Base-by-base conservation (phyloP, 2,329 filamentous ascomycete species). In the Coleophoma eucalyptorum region DNA sequence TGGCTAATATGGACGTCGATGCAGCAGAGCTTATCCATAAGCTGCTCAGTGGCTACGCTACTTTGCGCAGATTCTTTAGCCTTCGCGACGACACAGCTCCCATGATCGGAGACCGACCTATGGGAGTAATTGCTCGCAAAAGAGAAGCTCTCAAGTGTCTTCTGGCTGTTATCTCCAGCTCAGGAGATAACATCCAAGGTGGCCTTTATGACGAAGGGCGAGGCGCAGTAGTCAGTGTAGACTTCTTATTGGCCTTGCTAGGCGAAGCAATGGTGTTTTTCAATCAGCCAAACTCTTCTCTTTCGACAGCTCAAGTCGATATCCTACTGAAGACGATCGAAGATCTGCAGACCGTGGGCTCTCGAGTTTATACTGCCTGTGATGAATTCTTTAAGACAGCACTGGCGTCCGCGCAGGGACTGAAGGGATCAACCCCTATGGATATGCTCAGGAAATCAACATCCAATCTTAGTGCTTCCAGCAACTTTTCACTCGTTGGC, bases 21-120 rank as follows among this genome's bases (percentile, higher is more conserved):
- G 92, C 90, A 7, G 93, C 92, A 8, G 80, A 89, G 59, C 80
- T 96, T 11, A 77, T 97, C 3, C 89, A 92, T 43, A 88, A 87
- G 54, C 87, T 92, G 70, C 83, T 97, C 10, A 94, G 89, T 65
- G 93, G 93, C 19, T 97, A 97, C 63, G 93, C 92, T 19, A 96
- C 91, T 0, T 76, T 97, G 18, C 87, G 93, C 34, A 87, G 86
- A 58, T 97, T 93, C 72, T 97, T 96, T 68, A 87, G 92, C 55
- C 79, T 92, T n/a, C 83, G 93, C 45, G 93, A 97, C 63, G 80
- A 83, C 60, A 75, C 78, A n/a, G 56, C 77, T 67, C 5, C 55
- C 69, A 10, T 54, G 42, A 64, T 69, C 20, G 68, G 66, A 26
- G 59, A 68, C 49, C 72, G 69, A 45, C 69, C 73, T 5, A 49